Percentiles rank a stretch among this genome's conserved stretches.
Conservation (phyloP, 441 rosid species). For the Erodium chrysanthum region DNA sequence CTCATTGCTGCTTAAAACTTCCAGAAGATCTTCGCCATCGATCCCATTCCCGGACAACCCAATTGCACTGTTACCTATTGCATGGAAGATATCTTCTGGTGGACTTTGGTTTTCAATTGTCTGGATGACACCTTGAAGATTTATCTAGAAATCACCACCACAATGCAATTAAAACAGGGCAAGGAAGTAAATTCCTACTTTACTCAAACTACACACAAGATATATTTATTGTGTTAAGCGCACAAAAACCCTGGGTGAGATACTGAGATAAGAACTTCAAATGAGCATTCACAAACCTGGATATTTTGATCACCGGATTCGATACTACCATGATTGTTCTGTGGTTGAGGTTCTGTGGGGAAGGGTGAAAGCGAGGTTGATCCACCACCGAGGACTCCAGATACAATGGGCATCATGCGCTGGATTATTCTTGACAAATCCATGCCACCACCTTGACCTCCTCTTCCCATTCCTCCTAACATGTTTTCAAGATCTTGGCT, state of each 20-base stretch:
- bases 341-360: slow-evolving; percentile 28
- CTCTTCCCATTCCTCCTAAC: slow-evolving; percentile 55
- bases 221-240: background rate
- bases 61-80: slow-evolving; percentile 50
- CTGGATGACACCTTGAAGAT: slow-evolving; percentile 39
- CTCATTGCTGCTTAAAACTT: slow-evolving; percentile 41
- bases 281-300: slow-evolving; percentile 36
- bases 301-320: slow-evolving; percentile 23
- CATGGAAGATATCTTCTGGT: slow-evolving; percentile 52
- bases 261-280: background rate
- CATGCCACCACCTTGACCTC: slow-evolving; percentile 55
- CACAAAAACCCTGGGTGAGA: background rate
- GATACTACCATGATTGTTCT: slow-evolving; percentile 20
- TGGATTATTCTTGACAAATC: slow-evolving; percentile 79
- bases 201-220: background rate
- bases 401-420: slow-evolving; percentile 93
- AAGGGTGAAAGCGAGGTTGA: slow-evolving; percentile 12
- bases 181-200: background rate
- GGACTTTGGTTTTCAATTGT: slow-evolving; percentile 44
- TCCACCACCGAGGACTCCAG: slow-evolving; percentile 64
- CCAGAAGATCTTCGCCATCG: slow-evolving; percentile 34
- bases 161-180: slow-evolving; percentile 8
- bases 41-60: slow-evolving; percentile 24
- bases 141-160: slow-evolving; percentile 29
- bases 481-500: slow-evolving; percentile 59